Conservation (phyloP, 306 rosid species). For the Rosa multiflora region DNA sequence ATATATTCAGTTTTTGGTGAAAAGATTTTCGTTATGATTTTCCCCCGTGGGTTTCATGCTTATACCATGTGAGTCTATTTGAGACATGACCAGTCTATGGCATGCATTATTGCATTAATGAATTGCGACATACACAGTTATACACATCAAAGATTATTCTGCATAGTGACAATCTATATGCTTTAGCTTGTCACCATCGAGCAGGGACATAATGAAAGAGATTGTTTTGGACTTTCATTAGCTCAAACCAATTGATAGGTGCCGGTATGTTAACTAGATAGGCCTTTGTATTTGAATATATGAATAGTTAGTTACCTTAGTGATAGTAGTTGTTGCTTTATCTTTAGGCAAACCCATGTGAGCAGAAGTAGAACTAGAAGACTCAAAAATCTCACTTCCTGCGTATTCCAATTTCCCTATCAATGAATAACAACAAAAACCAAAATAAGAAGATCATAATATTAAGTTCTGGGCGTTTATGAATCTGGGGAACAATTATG, state of each 20-base stretch:
- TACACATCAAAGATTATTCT: not conserved
- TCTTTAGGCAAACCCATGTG: conserved; percentile 33
- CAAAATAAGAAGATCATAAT: not conserved
- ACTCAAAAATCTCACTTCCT: conserved; percentile 29
- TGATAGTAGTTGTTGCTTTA: conserved; percentile 24
- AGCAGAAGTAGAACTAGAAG: not conserved
- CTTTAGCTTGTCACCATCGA: not conserved
- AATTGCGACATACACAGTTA: not conserved
- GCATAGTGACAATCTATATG: not conserved
- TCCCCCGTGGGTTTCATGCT: not conserved
- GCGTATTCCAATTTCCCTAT: conserved; percentile 30
- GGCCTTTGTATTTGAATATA: not conserved
- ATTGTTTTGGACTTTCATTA: not conserved
- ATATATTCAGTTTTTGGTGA: not conserved
- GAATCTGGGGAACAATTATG: not conserved
- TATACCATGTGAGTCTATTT: not conserved
- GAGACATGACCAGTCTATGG: not conserved
- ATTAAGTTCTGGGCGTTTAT: not conserved
- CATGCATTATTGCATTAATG: not conserved
- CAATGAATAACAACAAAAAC: not conserved
- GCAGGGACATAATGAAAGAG: conserved; percentile 10
- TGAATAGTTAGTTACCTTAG: not conserved
- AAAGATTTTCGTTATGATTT: not conserved
- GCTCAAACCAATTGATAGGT: not conserved
- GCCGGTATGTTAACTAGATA: not conserved